Evolutionary conservation across 2,329 filamentous ascomycete genomes (phyloP), one percentile per base, ranked within the genome.

Genomic region (Aspergillus versicolor): DNA sequence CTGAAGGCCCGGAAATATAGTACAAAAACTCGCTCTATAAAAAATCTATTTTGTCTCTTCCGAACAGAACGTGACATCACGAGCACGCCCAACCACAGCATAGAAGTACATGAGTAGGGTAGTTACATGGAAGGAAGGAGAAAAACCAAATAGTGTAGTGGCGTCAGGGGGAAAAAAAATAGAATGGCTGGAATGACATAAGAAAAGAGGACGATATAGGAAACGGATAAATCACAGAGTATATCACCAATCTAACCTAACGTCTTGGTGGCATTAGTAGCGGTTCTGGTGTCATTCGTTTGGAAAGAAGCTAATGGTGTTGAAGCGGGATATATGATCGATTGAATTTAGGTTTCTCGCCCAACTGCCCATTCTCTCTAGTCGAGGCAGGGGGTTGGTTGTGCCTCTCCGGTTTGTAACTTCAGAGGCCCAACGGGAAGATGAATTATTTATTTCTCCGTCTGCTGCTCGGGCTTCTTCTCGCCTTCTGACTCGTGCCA

Each of bases 401-500:
- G 27, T 30, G 9, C 27, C 27, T 30, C 27, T 30, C 27, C 27
- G 27, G 27, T 30, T 30, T 30, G 27, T 30, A 30, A 30, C 34
- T 2, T n/a, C 34, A n/a, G 34, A 37, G 11, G 13, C 34, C 1
- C 1, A n/a, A 37, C 15, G 34, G 6, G 7, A 17, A 52, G 19
- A 37, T 37, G 40, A 17, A 11, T 17, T 46, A 34, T 50, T 61
- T 64, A 63, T 52, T 63, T 68, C 57, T 63, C 54, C 15, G 62
- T 56, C 53, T 62, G 45, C 21, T 55, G 48, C 32, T 54, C 56
- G 43, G 56, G 56, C 27, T 62, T 41, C 58, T 63, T 67, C 64
- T 66, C 63, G 52, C 56, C 56, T 56, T 67, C 65, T 24, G 71
- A 69, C 63, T 83, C 80, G 62, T 81, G 77, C 60, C 72, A 75